phyloP scores from a whole-genome alignment of 2,329 filamentous ascomycete genomes.

The Penicillium hordei region DNA sequence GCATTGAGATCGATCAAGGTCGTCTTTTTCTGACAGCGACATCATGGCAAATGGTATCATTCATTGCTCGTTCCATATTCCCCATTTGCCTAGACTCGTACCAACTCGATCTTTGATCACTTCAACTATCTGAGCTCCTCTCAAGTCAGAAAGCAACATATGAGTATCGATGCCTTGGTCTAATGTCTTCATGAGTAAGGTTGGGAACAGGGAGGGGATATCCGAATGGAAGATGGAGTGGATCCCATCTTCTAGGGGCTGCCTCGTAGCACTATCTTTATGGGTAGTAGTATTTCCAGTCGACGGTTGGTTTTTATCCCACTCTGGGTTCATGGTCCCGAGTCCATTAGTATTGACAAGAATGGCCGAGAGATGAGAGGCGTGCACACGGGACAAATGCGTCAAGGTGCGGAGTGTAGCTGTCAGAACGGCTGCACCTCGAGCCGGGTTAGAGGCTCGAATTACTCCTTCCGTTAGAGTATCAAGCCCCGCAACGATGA shows the following conservation, averaged over 20 bases:
- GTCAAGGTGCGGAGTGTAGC: conserved; percentile 37
- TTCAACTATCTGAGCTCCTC: conserved; percentile 33
- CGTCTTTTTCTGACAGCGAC: background rate
- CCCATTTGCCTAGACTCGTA: conserved; percentile 38
- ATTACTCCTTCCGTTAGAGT: conserved; percentile 38
- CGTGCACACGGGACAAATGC: conserved; percentile 32
- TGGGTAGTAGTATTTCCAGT: background rate
- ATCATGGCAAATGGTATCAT: background rate
- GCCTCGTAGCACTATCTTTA: background rate
- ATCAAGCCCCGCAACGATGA: conserved; percentile 41
- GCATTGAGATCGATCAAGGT: conserved; percentile 13
- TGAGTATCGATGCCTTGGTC: conserved; percentile 44
- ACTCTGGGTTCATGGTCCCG: conserved; percentile 16
- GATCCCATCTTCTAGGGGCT: conserved; percentile 21
- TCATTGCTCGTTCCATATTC: conserved; percentile 25
- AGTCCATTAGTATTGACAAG: conserved; percentile 40
- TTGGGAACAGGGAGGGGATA: conserved; percentile 26
- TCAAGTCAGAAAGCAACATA: conserved; percentile 35
- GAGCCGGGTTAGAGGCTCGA: conserved; percentile 38
- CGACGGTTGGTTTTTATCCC: background rate
- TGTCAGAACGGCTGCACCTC: conserved; percentile 35
- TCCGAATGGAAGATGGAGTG: conserved; percentile 30
- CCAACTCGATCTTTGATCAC: conserved; percentile 43
- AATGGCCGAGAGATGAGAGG: conserved; percentile 33
- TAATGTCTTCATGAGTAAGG: conserved; percentile 36